Conservation (phyloP, 345 rosid genomes). For the Syzygium aromaticum region DNA sequence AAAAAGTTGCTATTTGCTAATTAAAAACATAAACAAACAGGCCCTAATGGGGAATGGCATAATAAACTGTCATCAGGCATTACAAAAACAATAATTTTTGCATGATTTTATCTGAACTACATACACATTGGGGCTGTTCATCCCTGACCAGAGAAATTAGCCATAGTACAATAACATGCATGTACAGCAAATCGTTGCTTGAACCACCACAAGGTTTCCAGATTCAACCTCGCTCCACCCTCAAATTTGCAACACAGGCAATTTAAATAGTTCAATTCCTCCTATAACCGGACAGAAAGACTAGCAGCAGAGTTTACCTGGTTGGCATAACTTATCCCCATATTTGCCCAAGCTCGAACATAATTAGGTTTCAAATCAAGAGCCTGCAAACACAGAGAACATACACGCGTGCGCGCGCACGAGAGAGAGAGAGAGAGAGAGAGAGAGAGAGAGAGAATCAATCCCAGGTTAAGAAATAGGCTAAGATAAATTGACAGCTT, state of each 20-base stretch:
- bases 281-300: not conserved
- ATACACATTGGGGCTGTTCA: not conserved
- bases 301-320: conserved; percentile 43
- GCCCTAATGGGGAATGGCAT: not conserved
- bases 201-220: not conserved
- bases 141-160: not conserved
- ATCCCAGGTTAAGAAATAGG: not conserved
- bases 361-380: conserved; percentile 98
- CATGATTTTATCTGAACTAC: not conserved
- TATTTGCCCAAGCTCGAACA: conserved; percentile 99
- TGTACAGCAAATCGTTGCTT: not conserved
- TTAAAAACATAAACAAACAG: not conserved
- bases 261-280: not conserved
- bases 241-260: not conserved
- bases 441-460: not conserved
- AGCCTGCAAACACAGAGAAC: conserved; percentile 45
- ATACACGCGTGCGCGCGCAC: not conserved
- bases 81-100: not conserved
- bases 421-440: not conserved
- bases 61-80: not conserved
- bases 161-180: not conserved
- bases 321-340: conserved; percentile 99
- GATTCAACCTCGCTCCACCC: not conserved
- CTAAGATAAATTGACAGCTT: not conserved
- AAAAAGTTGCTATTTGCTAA: not conserved